Base-by-base conservation (phyloP, 192 early-diverging fungal species). In the Obelidium mucronatum region DNA sequence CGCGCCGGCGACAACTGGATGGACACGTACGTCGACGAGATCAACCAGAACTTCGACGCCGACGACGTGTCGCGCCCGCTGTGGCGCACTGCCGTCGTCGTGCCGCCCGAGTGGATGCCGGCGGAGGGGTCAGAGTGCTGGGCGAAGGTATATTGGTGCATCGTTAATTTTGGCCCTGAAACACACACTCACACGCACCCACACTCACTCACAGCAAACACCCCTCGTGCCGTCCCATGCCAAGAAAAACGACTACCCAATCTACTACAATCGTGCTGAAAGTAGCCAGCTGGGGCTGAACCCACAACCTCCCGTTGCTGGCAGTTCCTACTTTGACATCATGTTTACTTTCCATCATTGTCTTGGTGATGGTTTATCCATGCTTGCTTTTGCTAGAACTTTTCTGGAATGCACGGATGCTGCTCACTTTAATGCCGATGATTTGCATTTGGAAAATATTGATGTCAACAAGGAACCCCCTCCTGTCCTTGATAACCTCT, bases 291-390 rank as follows among this genome's bases (percentile, higher is more conserved):
- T 62, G 11, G 76, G 76, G 11, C 56, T 73, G 30, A 28, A 15
- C 4, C 30, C 31, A 2, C 69, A 67, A 19, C 37, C 55, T 11
- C 35, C 69, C 67, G 48, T 39, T 2, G 67, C 77, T 13, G 69
- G 42, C 30, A 31, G 22, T 3, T 11, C 33, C n/a, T 66, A 63
- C 26, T 86, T 84, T 65, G 80, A 86, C 4, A 66, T 86, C 62
- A 83, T 84, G 60, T 81, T 81, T 64, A 79, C 86, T 2, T 85
- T 87, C 73, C 86, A 87, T 52, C 86, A 87, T 72, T 85, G 75
- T 40, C 72, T 85, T 37, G 79, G 83, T 15, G 86, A 87, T 56
- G 86, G 86, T 6, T 75, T 87, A 6, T 82, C 81, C 6, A 81
- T 83, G 74, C 77, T 81, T 56, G 79, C 82, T 22, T 84, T 73